phyloP scores from a whole-genome alignment of 306 rosid genomes.

The Vigna trinervia region DNA sequence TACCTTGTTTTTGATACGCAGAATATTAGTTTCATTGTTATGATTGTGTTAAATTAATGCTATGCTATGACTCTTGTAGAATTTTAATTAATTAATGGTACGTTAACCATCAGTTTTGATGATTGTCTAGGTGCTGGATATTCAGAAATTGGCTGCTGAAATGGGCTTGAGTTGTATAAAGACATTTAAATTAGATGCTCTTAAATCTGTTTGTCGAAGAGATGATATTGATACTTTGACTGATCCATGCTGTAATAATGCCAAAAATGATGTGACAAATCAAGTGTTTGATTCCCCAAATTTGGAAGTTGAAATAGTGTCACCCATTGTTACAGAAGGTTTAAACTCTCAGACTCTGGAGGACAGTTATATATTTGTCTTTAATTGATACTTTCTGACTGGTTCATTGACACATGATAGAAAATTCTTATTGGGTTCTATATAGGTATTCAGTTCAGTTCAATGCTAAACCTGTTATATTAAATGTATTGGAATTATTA shows the following conservation, averaged over 20 bases:
- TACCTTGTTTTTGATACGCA: constrained; percentile 5
- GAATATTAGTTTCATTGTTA: constrained; percentile 8
- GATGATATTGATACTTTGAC: constrained; percentile 49
- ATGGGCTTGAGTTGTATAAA: constrained; percentile 87
- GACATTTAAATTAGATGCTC: constrained; percentile 81
- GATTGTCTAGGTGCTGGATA: constrained; percentile 72
- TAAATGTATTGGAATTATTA: not conserved
- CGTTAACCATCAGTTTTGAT: constrained; percentile 30
- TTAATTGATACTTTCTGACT: constrained; percentile 32
- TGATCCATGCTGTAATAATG: constrained; percentile 49
- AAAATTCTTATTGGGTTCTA: constrained; percentile 13
- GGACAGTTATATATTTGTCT: constrained; percentile 44
- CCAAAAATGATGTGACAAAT: constrained; percentile 45
- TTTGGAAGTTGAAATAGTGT: constrained; percentile 54
- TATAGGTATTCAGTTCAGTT: not conserved
- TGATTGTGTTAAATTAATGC: constrained; percentile 19
- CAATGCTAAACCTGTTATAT: not conserved
- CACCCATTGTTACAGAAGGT: constrained; percentile 47
- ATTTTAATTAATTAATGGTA: constrained; percentile 23
- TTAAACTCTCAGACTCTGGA: constrained; percentile 50
- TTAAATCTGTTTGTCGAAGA: constrained; percentile 72
- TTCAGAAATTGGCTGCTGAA: constrained; percentile 90
- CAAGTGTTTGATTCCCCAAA: constrained; percentile 47
- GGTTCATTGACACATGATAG: constrained; percentile 27
- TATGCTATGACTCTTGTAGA: not conserved